These are phyloP conservation scores for Agrocybe praecox DNA, from an alignment of 768 basidiomycete genomes.

Conservation along the genomic window DNA sequence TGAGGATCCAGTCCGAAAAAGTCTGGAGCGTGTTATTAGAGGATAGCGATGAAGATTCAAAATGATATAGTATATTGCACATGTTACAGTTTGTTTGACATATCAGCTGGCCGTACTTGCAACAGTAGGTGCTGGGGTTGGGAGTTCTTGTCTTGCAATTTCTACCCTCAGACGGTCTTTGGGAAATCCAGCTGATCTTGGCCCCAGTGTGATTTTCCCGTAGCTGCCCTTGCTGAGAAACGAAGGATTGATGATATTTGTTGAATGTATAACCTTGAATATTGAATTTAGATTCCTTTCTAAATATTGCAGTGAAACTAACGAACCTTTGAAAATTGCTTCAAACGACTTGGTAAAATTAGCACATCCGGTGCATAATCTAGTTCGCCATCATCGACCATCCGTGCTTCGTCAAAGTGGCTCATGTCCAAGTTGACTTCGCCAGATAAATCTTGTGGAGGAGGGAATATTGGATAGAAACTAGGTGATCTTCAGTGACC, in stretches of 20 bases:
- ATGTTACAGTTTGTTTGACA: conserved; percentile 1
- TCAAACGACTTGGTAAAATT: conserved; percentile 85
- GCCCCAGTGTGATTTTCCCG: conserved; percentile 43
- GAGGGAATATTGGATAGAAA: conserved; percentile 95
- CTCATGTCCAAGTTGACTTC: conserved; percentile 92
- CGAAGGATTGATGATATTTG: conserved; percentile 85
- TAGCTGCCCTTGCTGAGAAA: conserved; percentile 66
- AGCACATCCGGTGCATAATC: conserved; percentile 79
- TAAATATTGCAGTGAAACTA: neutral
- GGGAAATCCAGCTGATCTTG: conserved; percentile 21
- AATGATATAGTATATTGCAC: too few species aligned
- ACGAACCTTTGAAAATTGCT: conserved; percentile 85
- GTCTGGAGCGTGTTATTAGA: conserved; percentile 44
- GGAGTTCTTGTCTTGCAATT: conserved; percentile 30
- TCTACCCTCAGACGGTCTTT: conserved; percentile 37
- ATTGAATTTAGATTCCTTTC: neutral
- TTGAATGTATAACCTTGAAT: conserved; percentile 76
- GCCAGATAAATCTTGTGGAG: conserved; percentile 67
- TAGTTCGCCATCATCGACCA: conserved; percentile 38
- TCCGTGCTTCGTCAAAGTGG: conserved; percentile 55
- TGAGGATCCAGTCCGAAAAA: conserved; percentile 52
- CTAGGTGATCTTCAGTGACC: conserved; percentile 37
- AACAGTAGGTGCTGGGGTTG: conserved; percentile 5
- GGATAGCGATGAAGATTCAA: conserved; percentile 6
- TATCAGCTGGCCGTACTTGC: neutral